Conservation (phyloP, 345 rosid genomes). For the Dimocarpus longan region DNA sequence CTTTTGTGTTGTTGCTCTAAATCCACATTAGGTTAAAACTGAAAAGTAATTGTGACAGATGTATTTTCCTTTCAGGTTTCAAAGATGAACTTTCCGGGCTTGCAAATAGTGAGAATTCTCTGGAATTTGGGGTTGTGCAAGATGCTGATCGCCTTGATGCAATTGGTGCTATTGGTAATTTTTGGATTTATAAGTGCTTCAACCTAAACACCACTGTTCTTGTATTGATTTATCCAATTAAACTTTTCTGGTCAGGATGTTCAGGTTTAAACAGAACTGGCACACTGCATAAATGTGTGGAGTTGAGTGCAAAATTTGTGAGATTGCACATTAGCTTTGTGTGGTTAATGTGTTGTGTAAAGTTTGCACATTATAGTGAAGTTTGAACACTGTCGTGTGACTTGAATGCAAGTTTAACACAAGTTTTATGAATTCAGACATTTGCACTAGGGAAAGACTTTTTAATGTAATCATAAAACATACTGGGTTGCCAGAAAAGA, state of each 20-base stretch:
- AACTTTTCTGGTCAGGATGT: background rate
- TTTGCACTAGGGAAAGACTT: background rate
- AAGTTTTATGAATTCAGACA: background rate
- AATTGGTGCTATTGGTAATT: conserved; percentile 79
- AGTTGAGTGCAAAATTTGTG: background rate
- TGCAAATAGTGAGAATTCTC: conserved; percentile 41
- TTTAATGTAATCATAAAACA: too few relatives aligned
- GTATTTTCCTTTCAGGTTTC: conserved; percentile 56
- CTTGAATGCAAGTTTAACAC: background rate
- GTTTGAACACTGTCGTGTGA: background rate
- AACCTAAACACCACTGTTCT: background rate
- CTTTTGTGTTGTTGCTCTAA: background rate
- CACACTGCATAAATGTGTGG: background rate
- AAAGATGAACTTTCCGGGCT: conserved; percentile 66
- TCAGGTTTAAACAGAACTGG: background rate
- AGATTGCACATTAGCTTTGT: background rate
- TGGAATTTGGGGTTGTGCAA: conserved; percentile 85
- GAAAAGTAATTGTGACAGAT: background rate
- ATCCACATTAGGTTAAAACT: background rate
- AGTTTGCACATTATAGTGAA: background rate
- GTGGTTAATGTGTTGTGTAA: background rate
- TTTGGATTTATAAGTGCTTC: background rate
- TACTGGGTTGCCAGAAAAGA: background rate
- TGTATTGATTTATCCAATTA: background rate
- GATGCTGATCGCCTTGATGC: conserved; percentile 98